phyloP scores from a whole-genome alignment of 164 flowering plant genomes.

The Santalum album region DNA sequence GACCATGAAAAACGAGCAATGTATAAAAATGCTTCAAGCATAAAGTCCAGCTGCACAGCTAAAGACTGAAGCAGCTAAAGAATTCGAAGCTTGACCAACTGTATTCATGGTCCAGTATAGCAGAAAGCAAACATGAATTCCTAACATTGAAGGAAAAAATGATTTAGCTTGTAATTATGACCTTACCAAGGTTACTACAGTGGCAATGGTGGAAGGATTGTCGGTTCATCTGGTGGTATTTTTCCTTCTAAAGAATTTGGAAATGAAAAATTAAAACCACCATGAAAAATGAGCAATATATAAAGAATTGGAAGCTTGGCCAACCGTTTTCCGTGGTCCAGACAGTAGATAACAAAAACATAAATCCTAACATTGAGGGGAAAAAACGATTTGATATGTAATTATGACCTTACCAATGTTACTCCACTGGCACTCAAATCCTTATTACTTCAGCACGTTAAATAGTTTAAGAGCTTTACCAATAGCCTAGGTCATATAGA shows the following conservation, averaged over 20 bases:
- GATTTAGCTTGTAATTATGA: too few relatives aligned
- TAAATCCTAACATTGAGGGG: too few relatives aligned
- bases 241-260: slow-evolving; percentile 55
- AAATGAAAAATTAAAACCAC: slow-evolving; percentile 5
- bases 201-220: slow-evolving; percentile 87
- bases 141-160: too few relatives aligned
- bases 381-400: too few relatives aligned
- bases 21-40: background rate
- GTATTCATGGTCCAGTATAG: background rate
- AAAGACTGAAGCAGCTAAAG: background rate
- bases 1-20: background rate
- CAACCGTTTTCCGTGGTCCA: background rate
- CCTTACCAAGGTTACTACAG: too few relatives aligned
- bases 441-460: background rate
- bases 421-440: too few relatives aligned
- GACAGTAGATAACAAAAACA: background rate
- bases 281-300: background rate
- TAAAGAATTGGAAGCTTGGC: background rate
- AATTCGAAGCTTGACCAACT: background rate
- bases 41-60: background rate
- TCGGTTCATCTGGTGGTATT: slow-evolving; percentile 79
- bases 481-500: background rate
- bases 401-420: too few relatives aligned
- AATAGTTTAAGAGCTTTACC: background rate
- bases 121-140: background rate